These are phyloP conservation scores for Zygosaccharomyces rouxii DNA, from an alignment of 805 yeast species.

Conservation along the genomic window DNA sequence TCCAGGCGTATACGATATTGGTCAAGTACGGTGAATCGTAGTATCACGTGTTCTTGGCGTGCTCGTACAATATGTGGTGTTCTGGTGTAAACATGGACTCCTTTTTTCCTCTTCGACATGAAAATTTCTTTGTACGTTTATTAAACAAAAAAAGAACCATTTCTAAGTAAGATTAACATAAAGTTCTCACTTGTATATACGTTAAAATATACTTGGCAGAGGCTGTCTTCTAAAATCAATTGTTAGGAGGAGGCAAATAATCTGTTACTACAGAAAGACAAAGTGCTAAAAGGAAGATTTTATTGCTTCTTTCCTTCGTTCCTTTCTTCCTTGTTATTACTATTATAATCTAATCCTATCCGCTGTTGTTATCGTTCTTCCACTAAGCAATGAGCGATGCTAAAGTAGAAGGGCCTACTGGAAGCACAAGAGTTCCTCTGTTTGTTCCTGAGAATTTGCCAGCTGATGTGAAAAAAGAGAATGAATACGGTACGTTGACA, in stretches of 20 bases:
- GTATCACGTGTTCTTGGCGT: neutral
- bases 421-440: constrained; percentile 33
- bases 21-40: constrained; percentile 8
- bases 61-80: neutral
- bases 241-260: neutral
- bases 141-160: neutral
- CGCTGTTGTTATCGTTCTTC: neutral
- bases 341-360: neutral
- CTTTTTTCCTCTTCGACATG: constrained; percentile 2
- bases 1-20: constrained; percentile 38
- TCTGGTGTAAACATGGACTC: neutral
- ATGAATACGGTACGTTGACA: constrained; percentile 71
- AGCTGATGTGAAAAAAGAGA: constrained; percentile 42
- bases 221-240: neutral
- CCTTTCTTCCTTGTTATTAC: neutral
- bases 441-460: constrained; percentile 35
- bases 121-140: constrained; percentile 4
- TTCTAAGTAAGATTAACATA: neutral
- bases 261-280: neutral
- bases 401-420: neutral
- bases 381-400: constrained; percentile 1
- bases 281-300: neutral
- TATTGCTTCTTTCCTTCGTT: neutral
- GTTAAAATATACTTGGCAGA: neutral
- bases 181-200: neutral